These are phyloP conservation scores for Saprolegnia diclina DNA, from an alignment of 352 stramenopile species.

Conservation along the genomic window DNA sequence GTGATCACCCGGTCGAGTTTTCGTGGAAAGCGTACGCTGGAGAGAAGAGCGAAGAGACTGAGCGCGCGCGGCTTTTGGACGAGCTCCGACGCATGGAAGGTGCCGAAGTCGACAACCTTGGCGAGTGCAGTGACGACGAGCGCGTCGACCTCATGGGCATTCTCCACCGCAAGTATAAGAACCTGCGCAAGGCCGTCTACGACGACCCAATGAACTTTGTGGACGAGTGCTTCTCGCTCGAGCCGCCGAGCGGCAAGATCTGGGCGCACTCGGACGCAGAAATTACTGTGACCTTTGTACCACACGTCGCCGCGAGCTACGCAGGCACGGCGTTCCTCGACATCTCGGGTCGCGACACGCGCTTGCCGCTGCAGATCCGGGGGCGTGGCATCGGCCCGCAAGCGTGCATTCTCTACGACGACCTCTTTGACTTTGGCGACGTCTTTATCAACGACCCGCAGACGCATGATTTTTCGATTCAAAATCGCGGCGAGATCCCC, in stretches of 20 bases:
- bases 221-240: slow-evolving; percentile 89
- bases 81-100: slow-evolving; percentile 82
- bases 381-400: slow-evolving; percentile 90
- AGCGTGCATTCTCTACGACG: slow-evolving; percentile 90
- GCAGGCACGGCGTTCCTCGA: slow-evolving; percentile 82
- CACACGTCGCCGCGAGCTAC: slow-evolving; percentile 75
- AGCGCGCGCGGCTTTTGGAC: slow-evolving; percentile 72
- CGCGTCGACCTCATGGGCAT: slow-evolving; percentile 40
- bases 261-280: slow-evolving; percentile 91
- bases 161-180: slow-evolving; percentile 89
- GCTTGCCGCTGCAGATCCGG: slow-evolving; percentile 85
- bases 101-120: slow-evolving; percentile 57
- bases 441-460: slow-evolving; percentile 90
- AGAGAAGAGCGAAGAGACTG: slow-evolving; percentile 59
- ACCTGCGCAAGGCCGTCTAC: slow-evolving; percentile 81
- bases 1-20: slow-evolving; percentile 88
- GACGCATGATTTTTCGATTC: slow-evolving; percentile 85
- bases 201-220: slow-evolving; percentile 93
- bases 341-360: slow-evolving; percentile 80
- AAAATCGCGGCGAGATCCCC: slow-evolving; percentile 92
- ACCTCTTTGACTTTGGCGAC: slow-evolving; percentile 91
- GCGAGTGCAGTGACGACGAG: slow-evolving; percentile 31
- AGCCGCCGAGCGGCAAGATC: slow-evolving; percentile 83
- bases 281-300: slow-evolving; percentile 87
- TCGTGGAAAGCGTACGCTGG: slow-evolving; percentile 88